A percentile compares a stretch with the other conserved stretches of the same genome.
Conservation (phyloP, 2,329 filamentous ascomycete species). For the Ophiocordyceps polyrhachis-furcata region DNA sequence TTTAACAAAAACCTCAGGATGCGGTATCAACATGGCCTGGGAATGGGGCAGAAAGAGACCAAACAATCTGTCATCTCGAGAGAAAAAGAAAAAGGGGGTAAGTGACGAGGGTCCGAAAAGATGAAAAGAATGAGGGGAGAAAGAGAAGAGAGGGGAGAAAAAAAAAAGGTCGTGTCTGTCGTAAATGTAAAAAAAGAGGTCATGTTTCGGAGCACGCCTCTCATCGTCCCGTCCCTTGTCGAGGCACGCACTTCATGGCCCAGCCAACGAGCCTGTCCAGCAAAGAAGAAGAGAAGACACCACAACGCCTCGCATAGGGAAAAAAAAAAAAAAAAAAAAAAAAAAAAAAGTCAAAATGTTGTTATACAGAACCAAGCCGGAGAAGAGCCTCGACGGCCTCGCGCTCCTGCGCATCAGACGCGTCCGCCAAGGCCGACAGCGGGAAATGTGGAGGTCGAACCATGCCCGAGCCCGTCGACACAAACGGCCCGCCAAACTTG, state of each 20-base stretch:
- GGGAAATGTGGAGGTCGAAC: constrained; percentile 33
- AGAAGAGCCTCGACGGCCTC: constrained; percentile 69
- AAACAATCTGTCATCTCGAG: neutral
- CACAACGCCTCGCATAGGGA: constrained; percentile 34
- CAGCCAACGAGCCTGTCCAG: constrained; percentile 12
- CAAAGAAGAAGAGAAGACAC: constrained; percentile 4
- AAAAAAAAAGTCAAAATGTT: constrained; percentile 7
- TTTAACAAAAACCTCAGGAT: no score
- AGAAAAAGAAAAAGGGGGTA: neutral
- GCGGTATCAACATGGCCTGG: no score
- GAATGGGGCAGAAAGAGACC: neutral
- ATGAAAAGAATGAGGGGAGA: neutral
- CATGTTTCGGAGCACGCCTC: constrained; percentile 11
- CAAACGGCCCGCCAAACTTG: constrained; percentile 26
- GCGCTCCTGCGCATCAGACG: constrained; percentile 54
- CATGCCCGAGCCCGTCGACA: constrained; percentile 31
- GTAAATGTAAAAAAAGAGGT: constrained; percentile 7
- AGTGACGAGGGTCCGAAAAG: neutral
- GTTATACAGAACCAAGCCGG: constrained; percentile 62
- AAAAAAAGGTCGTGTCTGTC: constrained; percentile 12
- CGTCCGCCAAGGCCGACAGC: constrained; percentile 28
- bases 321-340: no score
- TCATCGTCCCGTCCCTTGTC: constrained; percentile 13
- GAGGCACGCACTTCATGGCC: constrained; percentile 13
- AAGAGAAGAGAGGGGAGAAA: no score